These are phyloP conservation scores for Jaenimonas drosophilae DNA, from an alignment of 208 protist genomes.

Conservation along the genomic window DNA sequence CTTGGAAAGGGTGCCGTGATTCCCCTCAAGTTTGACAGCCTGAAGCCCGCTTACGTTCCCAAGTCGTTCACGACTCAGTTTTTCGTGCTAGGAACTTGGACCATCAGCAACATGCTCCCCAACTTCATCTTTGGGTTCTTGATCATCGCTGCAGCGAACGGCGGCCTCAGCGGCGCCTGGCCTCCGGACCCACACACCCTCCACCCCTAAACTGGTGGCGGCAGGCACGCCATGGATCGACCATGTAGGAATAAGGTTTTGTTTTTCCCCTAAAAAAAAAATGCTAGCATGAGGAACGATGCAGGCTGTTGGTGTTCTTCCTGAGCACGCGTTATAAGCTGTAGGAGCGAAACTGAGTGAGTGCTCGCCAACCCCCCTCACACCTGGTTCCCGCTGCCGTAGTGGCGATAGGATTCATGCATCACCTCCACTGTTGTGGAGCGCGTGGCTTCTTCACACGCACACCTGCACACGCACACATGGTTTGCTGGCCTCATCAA, in stretches of 20 bases:
- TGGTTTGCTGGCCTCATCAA: too few species aligned
- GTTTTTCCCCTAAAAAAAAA: too few species aligned
- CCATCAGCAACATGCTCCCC: conserved; percentile 67
- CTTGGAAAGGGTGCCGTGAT: conserved; percentile 76
- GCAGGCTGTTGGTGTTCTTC: too few species aligned
- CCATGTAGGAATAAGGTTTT: neutral
- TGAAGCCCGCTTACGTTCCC: conserved; percentile 73
- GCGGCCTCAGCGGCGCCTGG: conserved; percentile 68
- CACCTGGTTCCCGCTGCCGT: too few species aligned
- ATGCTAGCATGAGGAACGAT: neutral
- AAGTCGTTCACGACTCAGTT: conserved; percentile 75
- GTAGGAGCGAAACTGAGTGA: too few species aligned
- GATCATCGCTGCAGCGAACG: conserved; percentile 71
- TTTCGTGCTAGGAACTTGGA: conserved; percentile 66
- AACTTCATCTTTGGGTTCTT: conserved; percentile 66
- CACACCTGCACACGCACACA: conserved; percentile 2
- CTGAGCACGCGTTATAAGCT: too few species aligned
- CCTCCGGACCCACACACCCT: conserved; percentile 78
- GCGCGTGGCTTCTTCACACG: too few species aligned
- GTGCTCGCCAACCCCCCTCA: too few species aligned
- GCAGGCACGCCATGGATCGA: neutral
- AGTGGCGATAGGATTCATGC: too few species aligned
- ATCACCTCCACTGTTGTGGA: too few species aligned
- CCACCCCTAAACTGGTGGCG: conserved; percentile 35
- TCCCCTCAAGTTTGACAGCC: conserved; percentile 66